Evolutionary conservation across 805 yeast genomes (phyloP).

Genomic region (Saccharomycopsis fermentans): DNA sequence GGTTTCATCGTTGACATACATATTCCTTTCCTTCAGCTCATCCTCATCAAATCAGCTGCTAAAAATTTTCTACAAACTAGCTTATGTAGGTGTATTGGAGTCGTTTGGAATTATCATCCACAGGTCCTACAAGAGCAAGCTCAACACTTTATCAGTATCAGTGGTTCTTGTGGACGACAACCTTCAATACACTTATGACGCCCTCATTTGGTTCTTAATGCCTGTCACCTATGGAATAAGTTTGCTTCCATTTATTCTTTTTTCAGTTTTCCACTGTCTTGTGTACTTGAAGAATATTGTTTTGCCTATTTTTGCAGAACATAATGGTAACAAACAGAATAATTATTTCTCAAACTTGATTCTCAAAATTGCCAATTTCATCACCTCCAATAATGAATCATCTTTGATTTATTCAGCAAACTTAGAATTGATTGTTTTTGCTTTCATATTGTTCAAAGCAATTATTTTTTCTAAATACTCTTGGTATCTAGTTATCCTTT

Average conservation of each 20-base stretch:
- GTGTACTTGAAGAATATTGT: constrained; percentile 57
- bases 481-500: constrained; percentile 45
- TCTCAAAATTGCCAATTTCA: constrained; percentile 27
- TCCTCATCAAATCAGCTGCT: constrained; percentile 27
- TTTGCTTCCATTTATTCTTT: constrained; percentile 62
- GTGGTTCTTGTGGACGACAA: constrained; percentile 51
- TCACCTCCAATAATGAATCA: constrained; percentile 45
- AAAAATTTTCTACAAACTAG: constrained; percentile 42
- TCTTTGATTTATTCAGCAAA: constrained; percentile 52
- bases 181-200: constrained; percentile 56
- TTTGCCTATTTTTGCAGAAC: constrained; percentile 43
- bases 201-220: constrained; percentile 42
- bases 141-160: constrained; percentile 20
- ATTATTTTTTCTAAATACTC: constrained; percentile 54
- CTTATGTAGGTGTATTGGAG: constrained; percentile 53
- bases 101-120: constrained; percentile 70
- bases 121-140: constrained; percentile 36
- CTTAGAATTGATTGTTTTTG: constrained; percentile 38
- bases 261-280: constrained; percentile 73
- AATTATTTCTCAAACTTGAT: constrained; percentile 21
- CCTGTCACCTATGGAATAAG: constrained; percentile 55
- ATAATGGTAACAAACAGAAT: not conserved
- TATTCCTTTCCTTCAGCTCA: constrained; percentile 24
- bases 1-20: constrained; percentile 30
- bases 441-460: constrained; percentile 40